Conservation (phyloP, 169 alveolate genomes). For the Babesia gibsoni region DNA sequence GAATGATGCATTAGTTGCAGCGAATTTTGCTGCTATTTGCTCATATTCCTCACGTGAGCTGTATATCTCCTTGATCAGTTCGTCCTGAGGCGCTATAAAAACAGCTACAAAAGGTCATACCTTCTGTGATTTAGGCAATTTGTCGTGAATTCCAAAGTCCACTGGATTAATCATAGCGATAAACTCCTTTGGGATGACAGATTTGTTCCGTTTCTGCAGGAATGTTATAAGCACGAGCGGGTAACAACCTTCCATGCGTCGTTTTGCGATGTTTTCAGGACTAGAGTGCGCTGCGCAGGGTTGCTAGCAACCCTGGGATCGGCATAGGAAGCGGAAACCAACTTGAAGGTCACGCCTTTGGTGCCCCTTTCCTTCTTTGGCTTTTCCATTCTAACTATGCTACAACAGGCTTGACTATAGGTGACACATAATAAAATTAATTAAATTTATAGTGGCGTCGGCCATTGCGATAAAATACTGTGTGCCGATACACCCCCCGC, state of each 20-base stretch:
- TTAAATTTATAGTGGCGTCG: too few relatives aligned
- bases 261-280: constrained; percentile 27
- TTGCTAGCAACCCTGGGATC: constrained; percentile 23
- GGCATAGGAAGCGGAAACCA: constrained; percentile 59
- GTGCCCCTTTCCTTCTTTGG: not conserved
- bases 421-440: too few relatives aligned
- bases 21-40: constrained; percentile 14
- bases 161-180: constrained; percentile 30
- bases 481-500: too few relatives aligned
- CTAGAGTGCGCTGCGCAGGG: constrained; percentile 55
- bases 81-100: constrained; percentile 6
- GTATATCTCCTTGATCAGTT: constrained; percentile 40
- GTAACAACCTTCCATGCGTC: constrained; percentile 32
- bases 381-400: not conserved
- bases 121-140: constrained; percentile 37
- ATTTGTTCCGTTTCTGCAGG: constrained; percentile 23
- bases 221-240: not conserved
- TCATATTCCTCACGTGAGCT: constrained; percentile 41
- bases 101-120: not conserved
- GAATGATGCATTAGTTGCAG: not conserved
- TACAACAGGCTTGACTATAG: too few relatives aligned
- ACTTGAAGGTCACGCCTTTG: constrained; percentile 47
- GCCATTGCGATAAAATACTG: too few relatives aligned
- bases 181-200: constrained; percentile 44
- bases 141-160: constrained; percentile 56